phyloP scores from a whole-genome alignment of 2,329 filamentous ascomycete genomes.

The Apiospora arundinis region DNA sequence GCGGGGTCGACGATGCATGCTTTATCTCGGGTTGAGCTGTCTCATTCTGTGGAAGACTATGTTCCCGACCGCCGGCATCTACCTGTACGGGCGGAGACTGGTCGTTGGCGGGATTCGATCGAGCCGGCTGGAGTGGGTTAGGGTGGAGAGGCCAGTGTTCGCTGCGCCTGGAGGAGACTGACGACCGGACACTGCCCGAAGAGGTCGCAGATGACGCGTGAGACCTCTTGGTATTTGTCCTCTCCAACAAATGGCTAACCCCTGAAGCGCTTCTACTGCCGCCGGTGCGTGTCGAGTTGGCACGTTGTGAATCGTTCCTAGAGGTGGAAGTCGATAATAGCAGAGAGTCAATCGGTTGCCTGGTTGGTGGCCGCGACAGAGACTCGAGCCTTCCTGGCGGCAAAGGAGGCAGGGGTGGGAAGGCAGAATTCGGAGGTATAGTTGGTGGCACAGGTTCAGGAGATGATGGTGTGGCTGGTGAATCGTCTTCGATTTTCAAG shows the following conservation, averaged over 20 bases:
- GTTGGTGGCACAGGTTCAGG: slow-evolving; percentile 22
- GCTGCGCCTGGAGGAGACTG: not conserved
- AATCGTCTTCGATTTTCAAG: slow-evolving; percentile 35
- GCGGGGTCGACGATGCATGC: not conserved
- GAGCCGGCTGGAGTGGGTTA: too few relatives aligned
- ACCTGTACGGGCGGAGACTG: not conserved
- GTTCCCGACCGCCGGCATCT: not conserved
- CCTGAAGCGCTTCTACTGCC: not conserved
- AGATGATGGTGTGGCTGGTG: not conserved
- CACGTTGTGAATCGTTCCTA: not conserved
- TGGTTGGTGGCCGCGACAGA: not conserved
- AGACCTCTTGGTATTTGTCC: not conserved
- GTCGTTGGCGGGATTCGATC: not conserved
- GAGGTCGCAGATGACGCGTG: not conserved
- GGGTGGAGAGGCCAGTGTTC: slow-evolving; percentile 6
- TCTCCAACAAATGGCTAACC: not conserved
- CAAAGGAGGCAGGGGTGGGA: slow-evolving; percentile 34
- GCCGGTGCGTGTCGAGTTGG: not conserved
- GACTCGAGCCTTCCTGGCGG: slow-evolving; percentile 21
- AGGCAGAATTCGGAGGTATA: slow-evolving; percentile 28
- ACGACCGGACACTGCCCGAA: not conserved
- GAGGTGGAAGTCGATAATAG: not conserved
- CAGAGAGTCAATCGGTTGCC: not conserved
- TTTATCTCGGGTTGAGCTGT: not conserved
- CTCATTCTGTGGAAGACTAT: not conserved